These are phyloP conservation scores for Blastobotrys serpentis DNA, from an alignment of 1,139 yeast species.

Conservation along the genomic window DNA sequence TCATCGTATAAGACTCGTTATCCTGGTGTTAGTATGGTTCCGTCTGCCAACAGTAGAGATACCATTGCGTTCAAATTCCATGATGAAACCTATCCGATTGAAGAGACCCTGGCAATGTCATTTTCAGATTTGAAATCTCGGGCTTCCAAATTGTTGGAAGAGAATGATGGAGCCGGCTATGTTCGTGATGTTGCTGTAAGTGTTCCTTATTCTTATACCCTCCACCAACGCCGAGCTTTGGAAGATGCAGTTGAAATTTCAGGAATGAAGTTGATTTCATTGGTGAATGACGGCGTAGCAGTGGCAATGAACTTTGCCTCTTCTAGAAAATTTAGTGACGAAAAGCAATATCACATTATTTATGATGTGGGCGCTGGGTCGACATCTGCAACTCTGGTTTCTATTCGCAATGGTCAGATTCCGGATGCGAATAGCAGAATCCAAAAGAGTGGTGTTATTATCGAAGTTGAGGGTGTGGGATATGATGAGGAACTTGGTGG, in stretches of 20 bases:
- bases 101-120: conserved; percentile 84
- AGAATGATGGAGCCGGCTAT: conserved; percentile 36
- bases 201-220: conserved; percentile 70
- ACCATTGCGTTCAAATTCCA: conserved; percentile 55
- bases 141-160: conserved; percentile 52
- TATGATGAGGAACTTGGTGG: conserved; percentile 72
- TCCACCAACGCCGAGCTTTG: conserved; percentile 67
- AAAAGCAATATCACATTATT: conserved; percentile 62
- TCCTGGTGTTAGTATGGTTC: conserved; percentile 58
- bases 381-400: conserved; percentile 78
- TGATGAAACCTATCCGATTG: conserved; percentile 55
- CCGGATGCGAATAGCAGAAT: conserved; percentile 30
- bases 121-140: conserved; percentile 64
- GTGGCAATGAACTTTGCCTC: conserved; percentile 78
- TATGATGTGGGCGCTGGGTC: conserved; percentile 95
- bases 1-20: conserved; percentile 51
- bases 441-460: conserved; percentile 36
- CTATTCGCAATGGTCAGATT: conserved; percentile 49
- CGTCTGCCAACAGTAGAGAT: conserved; percentile 47
- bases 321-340: conserved; percentile 43
- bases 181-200: conserved; percentile 71
- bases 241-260: conserved; percentile 73
- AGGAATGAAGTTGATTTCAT: conserved; percentile 60
- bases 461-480: conserved; percentile 73
- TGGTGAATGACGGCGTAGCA: conserved; percentile 88